Conservation (phyloP, 2,329 filamentous ascomycete species). For the Fusarium sp. region DNA sequence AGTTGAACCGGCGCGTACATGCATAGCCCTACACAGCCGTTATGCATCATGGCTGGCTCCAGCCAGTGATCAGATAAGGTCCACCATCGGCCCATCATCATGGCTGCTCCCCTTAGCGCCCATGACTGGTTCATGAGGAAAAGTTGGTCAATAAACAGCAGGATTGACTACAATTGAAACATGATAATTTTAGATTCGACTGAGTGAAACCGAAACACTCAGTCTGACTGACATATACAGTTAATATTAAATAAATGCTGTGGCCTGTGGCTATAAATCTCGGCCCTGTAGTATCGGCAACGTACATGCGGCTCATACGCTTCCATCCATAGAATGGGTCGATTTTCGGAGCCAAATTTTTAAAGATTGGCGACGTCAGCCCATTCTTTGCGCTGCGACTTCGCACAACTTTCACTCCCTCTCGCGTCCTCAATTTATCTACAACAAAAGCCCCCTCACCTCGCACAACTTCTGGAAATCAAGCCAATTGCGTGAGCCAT, state of each 20-base stretch:
- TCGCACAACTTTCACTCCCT: slow-evolving; percentile 18
- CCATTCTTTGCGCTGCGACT: slow-evolving; percentile 40
- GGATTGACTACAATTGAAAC: slow-evolving; percentile 2
- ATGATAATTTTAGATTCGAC: not conserved
- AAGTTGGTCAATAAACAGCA: not conserved
- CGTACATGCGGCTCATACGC: slow-evolving; percentile 20
- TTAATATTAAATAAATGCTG: not conserved
- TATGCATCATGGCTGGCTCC: slow-evolving; percentile 17
- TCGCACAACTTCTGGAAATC: slow-evolving; percentile 10
- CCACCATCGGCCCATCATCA: slow-evolving; percentile 36
- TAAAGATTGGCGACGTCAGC: slow-evolving; percentile 46
- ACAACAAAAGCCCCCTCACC: slow-evolving; percentile 4
- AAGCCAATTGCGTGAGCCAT: slow-evolving; percentile 35
- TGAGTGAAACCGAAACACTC: too few relatives aligned
- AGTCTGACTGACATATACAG: not conserved
- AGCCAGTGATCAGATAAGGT: slow-evolving; percentile 22
- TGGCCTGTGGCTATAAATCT: not conserved
- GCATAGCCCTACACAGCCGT: slow-evolving; percentile 8
- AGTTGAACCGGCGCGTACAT: slow-evolving; percentile 11
- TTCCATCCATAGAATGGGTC: slow-evolving; percentile 35
- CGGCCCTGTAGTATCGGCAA: not conserved
- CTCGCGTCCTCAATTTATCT: slow-evolving; percentile 6
- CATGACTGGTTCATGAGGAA: slow-evolving; percentile 13
- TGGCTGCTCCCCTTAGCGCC: slow-evolving; percentile 32
- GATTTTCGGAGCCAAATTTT: slow-evolving; percentile 45